Base-by-base conservation (phyloP, 768 basidiomycete species). In the Gautieria morchelliformis region DNA sequence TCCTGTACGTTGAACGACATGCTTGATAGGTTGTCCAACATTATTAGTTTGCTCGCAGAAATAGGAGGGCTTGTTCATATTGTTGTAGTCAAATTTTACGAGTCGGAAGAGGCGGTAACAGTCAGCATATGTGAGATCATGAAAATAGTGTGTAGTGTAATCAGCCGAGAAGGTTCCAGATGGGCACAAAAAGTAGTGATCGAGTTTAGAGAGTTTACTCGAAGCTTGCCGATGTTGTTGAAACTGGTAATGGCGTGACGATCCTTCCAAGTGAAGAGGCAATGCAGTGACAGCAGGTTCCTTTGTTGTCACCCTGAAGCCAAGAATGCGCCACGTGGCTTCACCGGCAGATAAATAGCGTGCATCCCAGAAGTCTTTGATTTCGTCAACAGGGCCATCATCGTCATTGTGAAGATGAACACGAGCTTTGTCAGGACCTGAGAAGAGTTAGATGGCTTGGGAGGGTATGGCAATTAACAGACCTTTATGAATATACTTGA, bases 401-500 rank as follows among this genome's bases (percentile, higher is more conserved):
- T n/a, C 30, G 12, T 32, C 33, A 7, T 24, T 39, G 0, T 49
- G 33, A 5, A 64, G 15, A 7, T 51, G 46, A 20, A 60, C 62
- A 44, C 48, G 39, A 2, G 61, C 52, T 9, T 48, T 33, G 49
- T 65, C 63, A 32, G 63, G 65, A 5, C 62, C 65, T 65, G 52
- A 52, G 15, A 14, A 22, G 4, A 19, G 24, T 5, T 20, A 32
- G 17, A 3, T 2, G 5, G 39, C 9, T 9, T 40, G 39, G 17
- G 39, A 17, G 17, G 9, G 39, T 40, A 40, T 40, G 39, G 9
- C 9, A 9, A 40, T 9, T 40, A 17, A 45, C 44, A 5, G n/a
- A 69, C 71, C 69, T 67, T 75, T 73, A 51, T 72, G 68, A 15
- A 73, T 67, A 54, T 73, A 75, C 48, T 75, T 75, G 67, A 71